Percentiles rank a stretch among this genome's conserved stretches.
Evolutionary conservation across 2,329 filamentous ascomycete species (phyloP).

Genomic region (Sporothrix brunneoviolacea): DNA sequence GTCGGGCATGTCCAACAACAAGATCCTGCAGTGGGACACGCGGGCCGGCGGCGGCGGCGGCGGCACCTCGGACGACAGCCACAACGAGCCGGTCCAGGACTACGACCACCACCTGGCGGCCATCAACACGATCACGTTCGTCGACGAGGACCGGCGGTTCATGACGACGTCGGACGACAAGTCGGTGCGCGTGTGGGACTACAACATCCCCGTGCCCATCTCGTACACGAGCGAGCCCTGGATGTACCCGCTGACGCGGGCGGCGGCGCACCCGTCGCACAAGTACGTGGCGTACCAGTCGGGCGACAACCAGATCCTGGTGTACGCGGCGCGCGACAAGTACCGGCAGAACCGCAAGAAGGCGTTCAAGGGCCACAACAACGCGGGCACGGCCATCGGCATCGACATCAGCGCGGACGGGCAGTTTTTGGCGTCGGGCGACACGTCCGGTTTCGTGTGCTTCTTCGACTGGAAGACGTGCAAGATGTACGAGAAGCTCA

Average conservation of each 20-base stretch:
- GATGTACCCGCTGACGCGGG: slow-evolving; percentile 93
- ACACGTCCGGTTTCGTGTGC: slow-evolving; percentile 81
- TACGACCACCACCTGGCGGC: slow-evolving; percentile 98
- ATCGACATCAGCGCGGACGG: slow-evolving; percentile 84
- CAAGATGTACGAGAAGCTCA: slow-evolving; percentile 97
- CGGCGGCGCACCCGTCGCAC: slow-evolving; percentile 75
- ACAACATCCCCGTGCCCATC: slow-evolving; percentile 95
- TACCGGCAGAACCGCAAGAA: slow-evolving; percentile 98
- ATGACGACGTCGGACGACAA: slow-evolving; percentile 98
- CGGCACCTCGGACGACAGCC: slow-evolving; percentile 13
- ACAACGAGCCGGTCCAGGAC: slow-evolving; percentile 79
- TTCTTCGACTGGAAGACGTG: slow-evolving; percentile 99
- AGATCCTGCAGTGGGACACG: slow-evolving; percentile 95
- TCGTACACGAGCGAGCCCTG: slow-evolving; percentile 97
- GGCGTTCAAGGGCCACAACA: slow-evolving; percentile 91
- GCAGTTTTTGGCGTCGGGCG: slow-evolving; percentile 81
- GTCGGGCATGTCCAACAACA: slow-evolving; percentile 97
- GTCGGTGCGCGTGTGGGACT: slow-evolving; percentile 93
- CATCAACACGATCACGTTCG: slow-evolving; percentile 95
- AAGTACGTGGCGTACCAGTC: slow-evolving; percentile 94
- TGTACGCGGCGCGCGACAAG: slow-evolving; percentile 89
- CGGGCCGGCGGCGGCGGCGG: slow-evolving; percentile 40
- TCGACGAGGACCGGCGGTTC: slow-evolving; percentile 89
- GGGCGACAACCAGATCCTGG: slow-evolving; percentile 92
- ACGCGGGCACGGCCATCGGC: slow-evolving; percentile 87